These are phyloP conservation scores for Eudorina sp. DNA, from an alignment of 139 green algal genomes.

Conservation along the genomic window DNA sequence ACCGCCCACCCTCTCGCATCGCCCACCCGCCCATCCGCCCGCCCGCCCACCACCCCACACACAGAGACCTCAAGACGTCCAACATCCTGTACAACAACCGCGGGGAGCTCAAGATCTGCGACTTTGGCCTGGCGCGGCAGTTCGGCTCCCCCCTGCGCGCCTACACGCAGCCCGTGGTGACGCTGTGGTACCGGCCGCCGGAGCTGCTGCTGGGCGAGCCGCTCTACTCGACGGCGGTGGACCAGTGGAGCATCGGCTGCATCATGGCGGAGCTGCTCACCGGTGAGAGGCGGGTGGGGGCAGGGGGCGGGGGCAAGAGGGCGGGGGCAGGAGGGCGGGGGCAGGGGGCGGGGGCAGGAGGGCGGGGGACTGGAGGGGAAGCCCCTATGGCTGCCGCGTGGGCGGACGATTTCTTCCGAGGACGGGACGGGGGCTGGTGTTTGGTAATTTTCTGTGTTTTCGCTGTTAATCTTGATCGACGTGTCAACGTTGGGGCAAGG, in stretches of 20 bases:
- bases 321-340: not conserved
- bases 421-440: no score
- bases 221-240: conserved; percentile 88
- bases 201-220: conserved; percentile 92
- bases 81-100: conserved; percentile 98
- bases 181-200: conserved; percentile 82
- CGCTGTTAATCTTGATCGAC: no score
- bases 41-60: conserved; percentile 60
- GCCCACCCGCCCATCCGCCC: not conserved
- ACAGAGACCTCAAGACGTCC: conserved; percentile 94
- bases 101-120: conserved; percentile 97
- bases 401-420: no score
- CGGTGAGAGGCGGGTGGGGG: conserved; percentile 5
- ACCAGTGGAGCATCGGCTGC: conserved; percentile 94
- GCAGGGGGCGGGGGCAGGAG: not conserved
- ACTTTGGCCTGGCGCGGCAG: conserved; percentile 96
- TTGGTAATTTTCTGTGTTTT: no score
- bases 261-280: conserved; percentile 95
- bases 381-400: no score
- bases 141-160: conserved; percentile 77
- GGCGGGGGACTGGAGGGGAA: no score
- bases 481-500: no score
- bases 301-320: not conserved
- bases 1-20: no score
- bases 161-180: conserved; percentile 85